Evolutionary conservation across 2,329 filamentous ascomycete species (phyloP), one percentile per base, ranked within the genome.

Genomic region (Aspergillus bombycis): DNA sequence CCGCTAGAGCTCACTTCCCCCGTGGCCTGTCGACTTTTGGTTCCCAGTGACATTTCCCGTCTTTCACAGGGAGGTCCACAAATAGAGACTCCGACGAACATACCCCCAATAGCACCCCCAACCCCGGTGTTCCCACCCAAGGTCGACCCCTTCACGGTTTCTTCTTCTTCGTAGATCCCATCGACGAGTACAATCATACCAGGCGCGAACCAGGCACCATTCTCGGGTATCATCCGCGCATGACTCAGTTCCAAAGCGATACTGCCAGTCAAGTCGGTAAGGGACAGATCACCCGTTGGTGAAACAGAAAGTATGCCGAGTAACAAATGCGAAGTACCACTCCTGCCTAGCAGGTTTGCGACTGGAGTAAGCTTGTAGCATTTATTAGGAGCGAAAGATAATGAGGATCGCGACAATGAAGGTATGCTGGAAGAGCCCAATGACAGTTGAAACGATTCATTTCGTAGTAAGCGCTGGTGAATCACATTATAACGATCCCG

Each of bases 151-250:
- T 84, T 71, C 43, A 77, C 80, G 23, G 87, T 89, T 66, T 93
- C 92, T 70, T 97, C 93, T 76, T 98, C 95, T 75, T 97, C 93
- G 73, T 99, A 99, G n/a, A 94, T 89, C 8, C 95, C 95, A 72
- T 99, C 95, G 0, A 97, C 88, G 0, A 99, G 85, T 4, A 98
- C 91, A 55, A 99, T 91, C 93, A 98, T 98, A 3, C 96, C 96
- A 0, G 95, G 94, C 6, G 90, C 89, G 74, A 97, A 97, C 91
- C 93, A 99, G 4, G 92, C 90, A 28, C 92, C 93, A 73, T 94
- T 89, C 64, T 93, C 89, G 0, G 94, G 94, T 61, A 97, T 90
- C 16, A 91, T 88, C 26, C 89, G 88, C 0, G 94, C 92, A 72
- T 94, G 91, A 23, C 88, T 86, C 12, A 98, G 80, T 69, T 98